phyloP scores from a whole-genome alignment of 805 yeast genomes.

The Candida adriatica region DNA sequence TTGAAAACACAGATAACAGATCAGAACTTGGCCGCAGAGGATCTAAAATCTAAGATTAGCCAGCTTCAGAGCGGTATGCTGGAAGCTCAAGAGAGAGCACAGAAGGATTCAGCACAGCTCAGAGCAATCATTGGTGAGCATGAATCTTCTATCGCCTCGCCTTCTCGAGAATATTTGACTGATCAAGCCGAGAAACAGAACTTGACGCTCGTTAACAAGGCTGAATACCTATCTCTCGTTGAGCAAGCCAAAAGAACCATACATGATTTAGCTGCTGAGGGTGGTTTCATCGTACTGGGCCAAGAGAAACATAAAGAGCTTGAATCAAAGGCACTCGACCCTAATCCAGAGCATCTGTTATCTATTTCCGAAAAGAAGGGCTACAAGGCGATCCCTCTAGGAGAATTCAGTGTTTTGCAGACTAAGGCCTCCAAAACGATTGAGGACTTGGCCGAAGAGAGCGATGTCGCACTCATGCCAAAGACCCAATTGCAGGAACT shows the following conservation, averaged over 20 bases:
- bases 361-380: conserved; percentile 7
- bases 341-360: conserved; percentile 20
- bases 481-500: conserved; percentile 7
- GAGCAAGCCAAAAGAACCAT: conserved; percentile 13
- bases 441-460: conserved; percentile 15
- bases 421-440: conserved; percentile 12
- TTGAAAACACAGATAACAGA: too few species aligned
- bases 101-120: too few species aligned
- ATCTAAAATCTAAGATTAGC: too few species aligned
- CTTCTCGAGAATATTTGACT: conserved; percentile 26
- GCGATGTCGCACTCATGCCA: conserved; percentile 5
- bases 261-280: conserved; percentile 20
- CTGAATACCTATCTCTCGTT: conserved; percentile 17
- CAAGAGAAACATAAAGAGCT: conserved; percentile 9
- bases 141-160: conserved; percentile 20
- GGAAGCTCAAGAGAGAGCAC: too few species aligned
- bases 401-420: conserved; percentile 12
- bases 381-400: conserved; percentile 15
- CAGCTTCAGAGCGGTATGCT: too few species aligned
- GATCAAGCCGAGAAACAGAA: conserved; percentile 25
- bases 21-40: too few species aligned
- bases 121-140: conserved; percentile 1
- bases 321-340: conserved; percentile 16
- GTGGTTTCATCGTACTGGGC: conserved; percentile 9
- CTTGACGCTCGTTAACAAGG: conserved; percentile 20